Base-by-base conservation (phyloP, 1,284 basidiomycete genomes). In the Ganoderma leucocontextum region DNA sequence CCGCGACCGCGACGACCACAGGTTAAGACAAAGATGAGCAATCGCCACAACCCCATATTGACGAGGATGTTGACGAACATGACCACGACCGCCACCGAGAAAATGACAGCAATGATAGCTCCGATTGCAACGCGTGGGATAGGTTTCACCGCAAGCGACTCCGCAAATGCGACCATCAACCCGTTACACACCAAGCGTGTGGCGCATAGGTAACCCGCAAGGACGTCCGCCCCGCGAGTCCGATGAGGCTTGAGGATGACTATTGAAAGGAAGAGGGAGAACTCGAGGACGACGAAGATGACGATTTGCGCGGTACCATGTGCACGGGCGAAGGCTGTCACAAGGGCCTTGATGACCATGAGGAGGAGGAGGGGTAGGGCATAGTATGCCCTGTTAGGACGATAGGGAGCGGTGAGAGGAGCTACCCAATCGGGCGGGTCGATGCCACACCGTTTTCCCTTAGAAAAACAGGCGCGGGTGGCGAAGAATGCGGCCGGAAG, bases 51-150 rank as follows among this genome's bases (percentile, higher is more conserved):
- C 17, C 80, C 82, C 64, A 84, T 68, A 74, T 86, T 83, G 62
- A 86, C 75, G 55, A 93, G 76, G n/a, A 78, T 78, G 78, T 91
- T 91, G 76, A 88, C 68, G 73, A 90, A 84, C 78, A 90, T 82
- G 64, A 91, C 78, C 61, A 92, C 70, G 59, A 91, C 82, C 0
- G 89, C 81, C 38, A 91, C 78, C 7, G 88, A 87, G 75, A 86
- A 89, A 61, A 91, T 83, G 53, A 90, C 83, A 10, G 87, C 86
- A 49, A 87, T 82, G 67, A 93, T 83, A 65, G 90, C 83, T 17
- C 93, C 93, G 65, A 95, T 88, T 29, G 82, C 91, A 2, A 91
- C 90, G n/a, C 94, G 89, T 22, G 89, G 87, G 71, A 95, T 95
- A 36, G 93, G 84, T 29, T 85, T 81, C 38, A 95, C 82, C 3